A percentile compares a stretch with the other conserved stretches of the same genome.
These are phyloP conservation scores for Cyclotella kingstonii DNA, from an alignment of 108 stramenopile species.

Conservation along the genomic window DNA sequence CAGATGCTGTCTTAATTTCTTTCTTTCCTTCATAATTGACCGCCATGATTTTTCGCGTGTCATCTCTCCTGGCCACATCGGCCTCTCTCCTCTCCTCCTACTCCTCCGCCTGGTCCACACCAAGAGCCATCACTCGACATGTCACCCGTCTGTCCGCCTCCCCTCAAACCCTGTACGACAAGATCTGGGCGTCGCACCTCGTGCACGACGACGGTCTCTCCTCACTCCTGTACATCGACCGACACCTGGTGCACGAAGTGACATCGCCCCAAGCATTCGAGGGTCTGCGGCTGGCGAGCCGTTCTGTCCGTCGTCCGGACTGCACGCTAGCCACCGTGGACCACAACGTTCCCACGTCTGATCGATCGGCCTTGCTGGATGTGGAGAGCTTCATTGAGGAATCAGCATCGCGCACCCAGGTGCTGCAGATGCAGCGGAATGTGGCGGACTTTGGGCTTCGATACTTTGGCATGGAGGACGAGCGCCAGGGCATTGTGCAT, in stretches of 20 bases:
- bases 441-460: slow-evolving; percentile 88
- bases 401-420: slow-evolving; percentile 80
- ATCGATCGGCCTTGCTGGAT: slow-evolving; percentile 62
- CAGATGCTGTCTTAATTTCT: too few relatives aligned
- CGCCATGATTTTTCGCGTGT: too few relatives aligned
- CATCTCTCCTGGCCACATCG: too few relatives aligned
- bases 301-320: slow-evolving; percentile 88
- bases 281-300: slow-evolving; percentile 79
- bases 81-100: too few relatives aligned
- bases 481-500: slow-evolving; percentile 94
- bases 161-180: slow-evolving; percentile 85
- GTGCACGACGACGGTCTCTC: slow-evolving; percentile 82
- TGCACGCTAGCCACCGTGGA: slow-evolving; percentile 92
- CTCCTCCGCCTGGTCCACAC: neutral
- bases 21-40: too few relatives aligned
- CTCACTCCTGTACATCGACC: slow-evolving; percentile 91
- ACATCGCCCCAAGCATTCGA: slow-evolving; percentile 96
- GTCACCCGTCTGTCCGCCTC: neutral
- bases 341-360: slow-evolving; percentile 93
- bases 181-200: slow-evolving; percentile 90
- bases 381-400: slow-evolving; percentile 81
- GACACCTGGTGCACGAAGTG: slow-evolving; percentile 91
- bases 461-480: slow-evolving; percentile 93
- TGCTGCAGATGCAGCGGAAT: slow-evolving; percentile 80
- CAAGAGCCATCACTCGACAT: neutral